phyloP scores from a whole-genome alignment of 805 yeast species.

The Candida chilensis region DNA sequence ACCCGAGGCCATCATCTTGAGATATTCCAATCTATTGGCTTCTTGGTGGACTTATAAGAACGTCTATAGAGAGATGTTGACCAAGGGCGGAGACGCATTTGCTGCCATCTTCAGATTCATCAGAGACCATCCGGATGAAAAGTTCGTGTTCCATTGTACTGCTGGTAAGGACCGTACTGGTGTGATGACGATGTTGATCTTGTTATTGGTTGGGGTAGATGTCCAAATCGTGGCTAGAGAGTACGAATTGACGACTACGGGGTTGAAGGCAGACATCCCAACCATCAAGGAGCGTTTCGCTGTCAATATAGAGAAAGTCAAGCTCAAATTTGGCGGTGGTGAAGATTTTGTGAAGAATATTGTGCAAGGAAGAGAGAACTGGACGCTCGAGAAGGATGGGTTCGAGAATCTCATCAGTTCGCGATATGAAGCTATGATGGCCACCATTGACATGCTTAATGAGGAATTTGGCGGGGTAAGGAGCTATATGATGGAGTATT shows the following conservation, averaged over 20 bases:
- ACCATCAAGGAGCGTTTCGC: conserved; percentile 23
- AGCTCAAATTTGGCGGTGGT: conserved; percentile 10
- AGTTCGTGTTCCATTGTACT: conserved; percentile 65
- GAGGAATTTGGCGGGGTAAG: conserved; percentile 45
- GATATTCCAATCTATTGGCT: conserved; percentile 43
- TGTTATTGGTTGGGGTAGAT: conserved; percentile 59
- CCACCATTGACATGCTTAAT: conserved; percentile 45
- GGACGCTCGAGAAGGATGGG: conserved; percentile 40
- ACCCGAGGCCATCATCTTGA: conserved; percentile 53
- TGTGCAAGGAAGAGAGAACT: conserved; percentile 25
- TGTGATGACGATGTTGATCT: conserved; percentile 55
- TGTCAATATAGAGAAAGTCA: conserved; percentile 19
- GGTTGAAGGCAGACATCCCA: conserved; percentile 42
- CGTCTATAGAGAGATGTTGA: conserved; percentile 53
- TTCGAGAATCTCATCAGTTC: conserved; percentile 53
- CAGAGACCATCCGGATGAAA: conserved; percentile 40
- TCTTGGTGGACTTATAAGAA: conserved; percentile 55
- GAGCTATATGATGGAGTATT: conserved; percentile 28
- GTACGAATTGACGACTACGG: conserved; percentile 66
- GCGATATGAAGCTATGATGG: conserved; percentile 61
- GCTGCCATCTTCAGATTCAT: conserved; percentile 43
- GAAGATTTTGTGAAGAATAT: conserved; percentile 12
- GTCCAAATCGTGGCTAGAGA: conserved; percentile 59
- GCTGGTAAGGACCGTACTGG: conserved; percentile 90
- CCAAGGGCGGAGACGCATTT: conserved; percentile 37